Evolutionary conservation across 202 grass and related monocot species (phyloP).

Genomic region (Schoenoplectus triqueter): DNA sequence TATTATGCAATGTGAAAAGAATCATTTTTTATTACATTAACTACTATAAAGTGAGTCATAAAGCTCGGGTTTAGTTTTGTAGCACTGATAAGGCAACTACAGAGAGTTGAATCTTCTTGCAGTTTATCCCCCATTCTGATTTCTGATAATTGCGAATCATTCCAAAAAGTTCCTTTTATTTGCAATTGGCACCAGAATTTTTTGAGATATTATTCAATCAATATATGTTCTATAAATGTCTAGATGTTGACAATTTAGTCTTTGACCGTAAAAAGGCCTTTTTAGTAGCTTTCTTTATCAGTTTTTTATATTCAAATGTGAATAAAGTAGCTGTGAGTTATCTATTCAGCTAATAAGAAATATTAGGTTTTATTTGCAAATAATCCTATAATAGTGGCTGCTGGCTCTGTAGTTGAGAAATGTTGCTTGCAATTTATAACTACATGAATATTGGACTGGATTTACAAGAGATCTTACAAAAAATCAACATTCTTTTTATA

Average conservation of each 20-base stretch:
- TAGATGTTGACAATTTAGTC: slow-evolving; percentile 2
- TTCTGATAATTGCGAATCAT: not conserved
- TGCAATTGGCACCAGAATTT: not conserved
- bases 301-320: not conserved
- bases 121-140: not conserved
- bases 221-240: not conserved
- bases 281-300: not conserved
- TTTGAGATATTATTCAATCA: not conserved
- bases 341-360: not conserved
- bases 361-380: not conserved
- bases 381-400: slow-evolving; percentile 13
- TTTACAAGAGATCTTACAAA: not conserved
- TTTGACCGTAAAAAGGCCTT: not conserved
- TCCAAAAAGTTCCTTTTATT: not conserved
- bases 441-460: not conserved
- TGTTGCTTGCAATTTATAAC: not conserved
- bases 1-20: not conserved
- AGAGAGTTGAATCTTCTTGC: slow-evolving; percentile 3
- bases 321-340: not conserved
- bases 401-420: not conserved
- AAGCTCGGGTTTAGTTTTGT: not conserved
- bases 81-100: not conserved
- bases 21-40: not conserved
- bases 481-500: slow-evolving; percentile 2
- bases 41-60: not conserved